Conservation (phyloP, 2,329 filamentous ascomycete genomes). For the Colletotrichum cuscutae region DNA sequence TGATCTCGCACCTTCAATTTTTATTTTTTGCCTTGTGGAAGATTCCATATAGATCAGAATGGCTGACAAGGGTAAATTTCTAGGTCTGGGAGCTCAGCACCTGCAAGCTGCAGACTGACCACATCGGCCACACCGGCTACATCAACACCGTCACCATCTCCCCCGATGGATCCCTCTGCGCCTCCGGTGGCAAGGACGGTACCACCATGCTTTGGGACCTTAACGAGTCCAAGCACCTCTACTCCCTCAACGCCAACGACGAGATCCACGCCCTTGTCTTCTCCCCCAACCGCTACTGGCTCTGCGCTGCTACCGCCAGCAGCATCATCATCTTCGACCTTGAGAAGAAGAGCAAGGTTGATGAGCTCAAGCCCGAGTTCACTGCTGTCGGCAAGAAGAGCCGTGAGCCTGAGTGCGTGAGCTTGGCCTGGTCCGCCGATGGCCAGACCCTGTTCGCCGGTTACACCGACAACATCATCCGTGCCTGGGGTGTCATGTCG, state of each 20-base stretch:
- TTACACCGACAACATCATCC: constrained; percentile 99
- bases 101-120: constrained; percentile 99
- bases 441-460: constrained; percentile 99
- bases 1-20: constrained; percentile 63
- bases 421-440: constrained; percentile 96
- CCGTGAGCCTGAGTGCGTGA: constrained; percentile 98
- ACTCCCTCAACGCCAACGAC: constrained; percentile 99
- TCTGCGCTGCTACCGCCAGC: constrained; percentile 96
- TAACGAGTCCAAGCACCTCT: constrained; percentile 99
- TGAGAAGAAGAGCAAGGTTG: constrained; percentile 99
- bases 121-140: constrained; percentile 99
- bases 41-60: constrained; percentile 14
- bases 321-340: constrained; percentile 99
- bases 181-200: constrained; percentile 99
- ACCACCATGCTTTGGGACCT: constrained; percentile 99
- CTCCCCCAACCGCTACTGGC: constrained; percentile 99
- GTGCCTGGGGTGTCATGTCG: constrained; percentile 97
- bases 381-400: constrained; percentile 97
- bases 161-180: constrained; percentile 98
- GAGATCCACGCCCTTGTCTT: constrained; percentile 99
- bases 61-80: constrained; percentile 40
- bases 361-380: constrained; percentile 99
- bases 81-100: constrained; percentile 99
- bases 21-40: not conserved
- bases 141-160: constrained; percentile 99